Evolutionary conservation across 1,284 basidiomycete genomes (phyloP).

Genomic region (Fistulinella cinereoalba): DNA sequence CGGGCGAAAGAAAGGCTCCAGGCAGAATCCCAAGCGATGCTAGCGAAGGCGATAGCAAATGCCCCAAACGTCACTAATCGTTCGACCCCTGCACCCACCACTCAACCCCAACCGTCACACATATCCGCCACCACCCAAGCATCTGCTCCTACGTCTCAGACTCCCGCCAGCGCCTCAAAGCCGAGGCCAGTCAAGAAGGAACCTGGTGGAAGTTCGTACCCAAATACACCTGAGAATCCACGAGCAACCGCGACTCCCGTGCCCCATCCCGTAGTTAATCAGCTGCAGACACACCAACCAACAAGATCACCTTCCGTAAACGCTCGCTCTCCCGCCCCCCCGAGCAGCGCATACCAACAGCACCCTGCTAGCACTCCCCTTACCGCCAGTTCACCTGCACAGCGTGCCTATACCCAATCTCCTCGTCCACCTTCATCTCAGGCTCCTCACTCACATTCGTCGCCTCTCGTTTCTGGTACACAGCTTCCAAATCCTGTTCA

Average conservation of each 20-base stretch:
- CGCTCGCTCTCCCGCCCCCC: conserved; percentile 28
- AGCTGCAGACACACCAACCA: conserved; percentile 28
- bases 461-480: conserved; percentile 28
- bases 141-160: conserved; percentile 20
- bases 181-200: conserved; percentile 31
- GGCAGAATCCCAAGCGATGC: conserved; percentile 21
- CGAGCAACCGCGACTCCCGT: conserved; percentile 31
- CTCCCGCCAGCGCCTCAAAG: conserved; percentile 21
- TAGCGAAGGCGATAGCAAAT: conserved; percentile 26
- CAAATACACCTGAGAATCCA: conserved; percentile 30
- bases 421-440: conserved; percentile 34
- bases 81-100: conserved; percentile 20
- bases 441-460: conserved; percentile 30
- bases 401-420: conserved; percentile 35
- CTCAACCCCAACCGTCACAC: conserved; percentile 21
- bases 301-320: conserved; percentile 31
- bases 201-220: conserved; percentile 22
- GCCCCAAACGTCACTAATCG: conserved; percentile 15
- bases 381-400: conserved; percentile 27
- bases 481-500: conserved; percentile 31
- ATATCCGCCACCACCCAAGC: conserved; percentile 14
- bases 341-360: conserved; percentile 23
- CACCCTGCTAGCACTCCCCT: conserved; percentile 17
- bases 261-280: conserved; percentile 34
- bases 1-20: conserved; percentile 32